Conservation (phyloP, 805 yeast species). For the Lipomyces orientalis region DNA sequence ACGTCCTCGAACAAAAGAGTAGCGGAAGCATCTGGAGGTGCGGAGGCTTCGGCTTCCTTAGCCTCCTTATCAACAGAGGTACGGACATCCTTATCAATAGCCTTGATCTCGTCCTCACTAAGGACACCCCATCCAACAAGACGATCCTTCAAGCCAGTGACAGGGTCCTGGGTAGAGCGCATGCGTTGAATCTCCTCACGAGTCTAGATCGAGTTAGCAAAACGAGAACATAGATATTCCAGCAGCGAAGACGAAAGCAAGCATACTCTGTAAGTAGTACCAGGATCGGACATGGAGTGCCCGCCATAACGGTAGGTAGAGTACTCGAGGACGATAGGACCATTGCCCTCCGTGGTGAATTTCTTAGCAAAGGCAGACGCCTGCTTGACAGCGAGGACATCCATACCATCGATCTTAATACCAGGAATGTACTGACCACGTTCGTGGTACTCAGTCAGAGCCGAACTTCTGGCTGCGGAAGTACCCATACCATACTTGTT, state of each 20-base stretch:
- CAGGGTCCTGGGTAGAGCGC: constrained; percentile 98
- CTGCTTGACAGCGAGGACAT: constrained; percentile 90
- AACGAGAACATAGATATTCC: background rate
- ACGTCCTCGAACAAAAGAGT: constrained; percentile 95
- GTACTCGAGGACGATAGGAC: constrained; percentile 94
- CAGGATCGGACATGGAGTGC: constrained; percentile 99
- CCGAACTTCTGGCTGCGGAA: constrained; percentile 94
- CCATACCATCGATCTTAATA: constrained; percentile 98
- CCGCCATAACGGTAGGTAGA: constrained; percentile 99
- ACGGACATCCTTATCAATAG: constrained; percentile 95
- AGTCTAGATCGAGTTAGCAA: constrained; percentile 51
- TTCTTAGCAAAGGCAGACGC: constrained; percentile 97
- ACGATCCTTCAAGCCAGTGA: constrained; percentile 90
- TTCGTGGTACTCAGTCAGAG: constrained; percentile 94
- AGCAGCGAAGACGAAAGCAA: background rate
- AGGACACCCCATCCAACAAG: constrained; percentile 83
- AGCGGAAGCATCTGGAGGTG: constrained; percentile 95
- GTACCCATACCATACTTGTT: constrained; percentile 99
- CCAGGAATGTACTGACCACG: constrained; percentile 99
- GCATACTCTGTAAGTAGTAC: constrained; percentile 89
- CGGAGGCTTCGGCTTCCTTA: constrained; percentile 88
- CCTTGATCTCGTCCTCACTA: constrained; percentile 91
- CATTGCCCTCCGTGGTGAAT: constrained; percentile 91
- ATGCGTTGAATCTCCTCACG: constrained; percentile 99
- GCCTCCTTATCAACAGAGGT: constrained; percentile 93